phyloP scores from a whole-genome alignment of 805 yeast genomes.

The Candida berthetii region DNA sequence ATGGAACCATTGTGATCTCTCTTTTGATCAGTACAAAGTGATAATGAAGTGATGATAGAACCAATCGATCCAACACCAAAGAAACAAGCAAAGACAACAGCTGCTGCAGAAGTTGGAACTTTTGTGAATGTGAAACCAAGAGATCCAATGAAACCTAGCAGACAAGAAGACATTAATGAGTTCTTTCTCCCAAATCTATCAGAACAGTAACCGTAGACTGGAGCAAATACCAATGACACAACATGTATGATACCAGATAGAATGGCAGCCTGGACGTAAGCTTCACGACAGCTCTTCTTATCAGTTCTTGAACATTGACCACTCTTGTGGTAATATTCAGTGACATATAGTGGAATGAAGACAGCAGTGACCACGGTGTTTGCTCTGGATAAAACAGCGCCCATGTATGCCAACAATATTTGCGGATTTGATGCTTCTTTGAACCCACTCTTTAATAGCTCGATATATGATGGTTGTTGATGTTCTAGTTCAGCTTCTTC shows the following conservation, averaged over 20 bases:
- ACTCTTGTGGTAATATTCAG: conserved; percentile 42
- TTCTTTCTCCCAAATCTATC: conserved; percentile 37
- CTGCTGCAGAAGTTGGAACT: conserved; percentile 27
- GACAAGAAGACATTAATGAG: conserved; percentile 30
- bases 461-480: conserved; percentile 23
- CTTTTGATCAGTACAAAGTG: conserved; percentile 43
- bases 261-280: conserved; percentile 60
- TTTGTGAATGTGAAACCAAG: conserved; percentile 26
- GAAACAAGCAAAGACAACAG: conserved; percentile 32
- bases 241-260: conserved; percentile 63
- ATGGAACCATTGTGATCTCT: conserved; percentile 52
- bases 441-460: conserved; percentile 41
- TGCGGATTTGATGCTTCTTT: conserved; percentile 39
- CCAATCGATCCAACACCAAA: conserved; percentile 62
- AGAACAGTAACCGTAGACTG: conserved; percentile 54
- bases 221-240: conserved; percentile 52
- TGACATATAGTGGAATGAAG: conserved; percentile 59
- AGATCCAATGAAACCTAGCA: conserved; percentile 38
- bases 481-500: conserved; percentile 17
- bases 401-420: conserved; percentile 50
- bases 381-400: conserved; percentile 58
- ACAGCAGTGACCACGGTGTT: conserved; percentile 52
- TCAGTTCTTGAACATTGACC: conserved; percentile 41
- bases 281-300: conserved; percentile 48
- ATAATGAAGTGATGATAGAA: conserved; percentile 55